These are phyloP conservation scores for Echites panduratus DNA, from an alignment of 257 asterid species.

Conservation along the genomic window DNA sequence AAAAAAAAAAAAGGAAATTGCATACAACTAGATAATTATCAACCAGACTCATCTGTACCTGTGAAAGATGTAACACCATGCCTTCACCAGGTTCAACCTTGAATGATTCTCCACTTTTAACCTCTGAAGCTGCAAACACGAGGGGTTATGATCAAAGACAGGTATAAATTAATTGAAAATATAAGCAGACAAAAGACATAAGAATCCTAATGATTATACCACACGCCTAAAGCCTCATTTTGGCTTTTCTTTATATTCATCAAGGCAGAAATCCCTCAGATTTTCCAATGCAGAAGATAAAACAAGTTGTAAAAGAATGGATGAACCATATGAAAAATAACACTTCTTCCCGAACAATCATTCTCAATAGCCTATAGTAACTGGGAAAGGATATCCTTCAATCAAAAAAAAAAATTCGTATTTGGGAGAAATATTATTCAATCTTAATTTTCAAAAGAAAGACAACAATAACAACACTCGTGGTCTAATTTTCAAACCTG, in stretches of 20 bases:
- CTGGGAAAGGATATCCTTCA: neutral
- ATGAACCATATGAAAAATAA: neutral
- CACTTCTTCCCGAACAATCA: neutral
- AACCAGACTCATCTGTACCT: constrained; percentile 29
- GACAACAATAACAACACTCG: too few relatives aligned
- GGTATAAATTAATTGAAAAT: neutral
- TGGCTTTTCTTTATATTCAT: too few relatives aligned
- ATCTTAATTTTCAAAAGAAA: too few relatives aligned
- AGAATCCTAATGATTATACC: neutral
- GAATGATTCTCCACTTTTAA: constrained; percentile 50
- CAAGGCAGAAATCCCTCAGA: too few relatives aligned
- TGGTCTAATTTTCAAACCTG: too few relatives aligned
- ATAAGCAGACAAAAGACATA: too few relatives aligned
- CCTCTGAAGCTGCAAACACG: constrained; percentile 47
- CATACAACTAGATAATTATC: constrained; percentile 1
- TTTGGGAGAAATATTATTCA: too few relatives aligned
- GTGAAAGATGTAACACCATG: constrained; percentile 65
- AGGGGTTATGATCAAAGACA: neutral
- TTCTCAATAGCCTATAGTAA: neutral
- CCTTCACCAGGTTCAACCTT: constrained; percentile 49
- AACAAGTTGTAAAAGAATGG: neutral
- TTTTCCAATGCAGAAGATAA: too few relatives aligned
- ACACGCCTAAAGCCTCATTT: too few relatives aligned
- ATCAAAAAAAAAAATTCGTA: neutral
- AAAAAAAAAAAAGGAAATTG: neutral